Evolutionary conservation across 1,284 basidiomycete species (phyloP), one percentile per base, ranked within the genome.

Genomic region (Trichosporon sp.): DNA sequence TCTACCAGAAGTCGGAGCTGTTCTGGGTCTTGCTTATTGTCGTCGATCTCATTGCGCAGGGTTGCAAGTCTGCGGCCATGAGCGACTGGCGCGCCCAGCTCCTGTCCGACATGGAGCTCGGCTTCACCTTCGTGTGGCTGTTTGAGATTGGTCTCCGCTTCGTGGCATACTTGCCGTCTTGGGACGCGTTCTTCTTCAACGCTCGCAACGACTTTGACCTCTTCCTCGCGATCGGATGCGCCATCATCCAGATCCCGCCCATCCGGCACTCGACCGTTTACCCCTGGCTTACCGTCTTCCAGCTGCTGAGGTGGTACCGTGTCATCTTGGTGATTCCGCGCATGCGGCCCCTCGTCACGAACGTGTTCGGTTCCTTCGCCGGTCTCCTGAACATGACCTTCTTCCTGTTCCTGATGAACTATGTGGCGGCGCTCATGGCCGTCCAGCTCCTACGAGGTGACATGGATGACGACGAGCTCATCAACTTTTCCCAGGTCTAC

Each of bases 371-470:
- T 32, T 96, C 94, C 81, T 90, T 98, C 86, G 91, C 91, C 73
- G 95, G 94, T 85, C 86, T 99, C 43, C 87, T 89, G 38, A 98
- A 98, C 87, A 98, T 98, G 94, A 89, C 93, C 14, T 83, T 96
- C 48, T 98, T 99, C 86, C 87, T 99, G 32, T 85, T 98, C 72
- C 85, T 97, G 72, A 91, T 96, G 84, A 97, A 95, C 81, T 92
- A 92, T 76, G 87, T 98, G 48, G 91, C 91, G 0, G 92, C 95
- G 0, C 86, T 99, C 32, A 88, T 96, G 69, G 83, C 82, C 1
- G 73, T 84, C 6, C 83, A 86, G 74, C 80, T 87, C 5, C 82
- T 87, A 38, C 90, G 94, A 21, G 96, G 96, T 0, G 93, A 98
- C 79, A 79, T 70, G 43, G 72, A 75, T 4, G 37, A 70, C 14